A percentile compares a stretch with the other conserved stretches of the same genome.
These are phyloP conservation scores for Modicella reniformis DNA, from an alignment of 371 early-diverging fungal genomes.

Conservation along the genomic window DNA sequence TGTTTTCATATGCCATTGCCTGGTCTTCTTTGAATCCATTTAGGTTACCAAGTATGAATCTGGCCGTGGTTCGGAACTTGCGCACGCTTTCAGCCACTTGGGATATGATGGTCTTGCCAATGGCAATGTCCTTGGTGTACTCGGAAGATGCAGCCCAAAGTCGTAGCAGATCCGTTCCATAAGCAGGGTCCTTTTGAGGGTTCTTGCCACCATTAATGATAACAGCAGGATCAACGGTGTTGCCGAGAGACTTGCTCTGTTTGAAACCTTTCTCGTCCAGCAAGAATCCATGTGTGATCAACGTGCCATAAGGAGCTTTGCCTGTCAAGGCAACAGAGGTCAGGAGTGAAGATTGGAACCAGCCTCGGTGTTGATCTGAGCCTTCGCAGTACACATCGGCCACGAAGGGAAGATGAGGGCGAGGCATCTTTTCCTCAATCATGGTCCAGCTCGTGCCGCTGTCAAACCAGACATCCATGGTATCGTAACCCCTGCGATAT, in stretches of 20 bases:
- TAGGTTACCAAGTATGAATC: conserved; percentile 86
- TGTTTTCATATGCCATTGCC: conserved; percentile 63
- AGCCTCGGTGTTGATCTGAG: conserved; percentile 95
- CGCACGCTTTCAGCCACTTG: conserved; percentile 75
- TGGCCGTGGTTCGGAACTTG: conserved; percentile 81
- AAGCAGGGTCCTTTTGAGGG: conserved; percentile 75
- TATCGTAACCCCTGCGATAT: conserved; percentile 79
- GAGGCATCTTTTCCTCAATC: conserved; percentile 60
- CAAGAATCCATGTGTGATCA: conserved; percentile 94
- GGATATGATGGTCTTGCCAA: conserved; percentile 76
- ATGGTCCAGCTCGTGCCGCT: conserved; percentile 90
- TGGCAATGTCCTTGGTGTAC: conserved; percentile 80
- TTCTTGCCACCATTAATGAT: conserved; percentile 81
- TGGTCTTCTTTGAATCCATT: conserved; percentile 66
- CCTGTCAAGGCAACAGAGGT: conserved; percentile 85
- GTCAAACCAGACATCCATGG: conserved; percentile 97
- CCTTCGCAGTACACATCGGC: conserved; percentile 95
- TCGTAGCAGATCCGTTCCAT: conserved; percentile 87
- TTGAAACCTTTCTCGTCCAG: conserved; percentile 91
- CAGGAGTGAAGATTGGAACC: conserved; percentile 96
- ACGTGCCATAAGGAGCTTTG: conserved; percentile 82
- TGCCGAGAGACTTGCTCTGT: conserved; percentile 95
- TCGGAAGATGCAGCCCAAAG: conserved; percentile 88
- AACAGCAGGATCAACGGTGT: conserved; percentile 81
- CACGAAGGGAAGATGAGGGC: conserved; percentile 54